Evolutionary conservation across 1,284 basidiomycete genomes (phyloP).

Genomic region (Rhodotorula sp.): DNA sequence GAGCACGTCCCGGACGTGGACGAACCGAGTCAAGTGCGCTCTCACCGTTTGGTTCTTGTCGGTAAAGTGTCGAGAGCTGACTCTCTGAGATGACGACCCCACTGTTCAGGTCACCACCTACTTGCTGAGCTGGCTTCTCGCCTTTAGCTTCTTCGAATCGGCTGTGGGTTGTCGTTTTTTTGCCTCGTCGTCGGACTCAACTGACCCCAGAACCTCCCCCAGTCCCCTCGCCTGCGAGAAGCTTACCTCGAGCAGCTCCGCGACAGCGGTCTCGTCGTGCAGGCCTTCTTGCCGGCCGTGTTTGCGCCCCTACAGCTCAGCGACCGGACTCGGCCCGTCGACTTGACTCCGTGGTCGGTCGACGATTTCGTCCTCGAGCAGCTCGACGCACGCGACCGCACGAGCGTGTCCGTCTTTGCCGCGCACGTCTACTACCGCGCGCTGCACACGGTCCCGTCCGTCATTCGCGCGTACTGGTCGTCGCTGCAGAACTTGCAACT

Average conservation of each 20-base stretch:
- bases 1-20: slow-evolving; percentile 1
- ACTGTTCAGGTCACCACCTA: slow-evolving; percentile 47
- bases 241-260: slow-evolving; percentile 83
- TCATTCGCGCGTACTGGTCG: slow-evolving; percentile 80
- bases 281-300: slow-evolving; percentile 70
- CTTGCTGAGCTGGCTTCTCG: slow-evolving; percentile 84
- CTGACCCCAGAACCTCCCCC: neutral
- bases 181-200: neutral
- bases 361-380: slow-evolving; percentile 77
- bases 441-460: slow-evolving; percentile 73
- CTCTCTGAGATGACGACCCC: neutral
- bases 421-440: slow-evolving; percentile 87
- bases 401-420: slow-evolving; percentile 65
- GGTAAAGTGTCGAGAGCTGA: neutral
- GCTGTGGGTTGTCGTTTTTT: slow-evolving; percentile 60
- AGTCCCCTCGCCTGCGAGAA: slow-evolving; percentile 77
- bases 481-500: slow-evolving; percentile 87
- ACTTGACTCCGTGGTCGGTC: slow-evolving; percentile 75
- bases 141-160: slow-evolving; percentile 81
- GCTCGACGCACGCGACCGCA: slow-evolving; percentile 41
- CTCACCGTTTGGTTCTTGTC: neutral
- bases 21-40: slow-evolving; percentile 9
- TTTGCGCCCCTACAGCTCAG: slow-evolving; percentile 68
- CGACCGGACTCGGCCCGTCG: slow-evolving; percentile 62
- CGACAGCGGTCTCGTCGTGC: slow-evolving; percentile 62